Percentiles rank a stretch among this genome's conserved stretches.
phyloP scores from a whole-genome alignment of 1,284 basidiomycete genomes.

The Sphaerobolus stellatus region DNA sequence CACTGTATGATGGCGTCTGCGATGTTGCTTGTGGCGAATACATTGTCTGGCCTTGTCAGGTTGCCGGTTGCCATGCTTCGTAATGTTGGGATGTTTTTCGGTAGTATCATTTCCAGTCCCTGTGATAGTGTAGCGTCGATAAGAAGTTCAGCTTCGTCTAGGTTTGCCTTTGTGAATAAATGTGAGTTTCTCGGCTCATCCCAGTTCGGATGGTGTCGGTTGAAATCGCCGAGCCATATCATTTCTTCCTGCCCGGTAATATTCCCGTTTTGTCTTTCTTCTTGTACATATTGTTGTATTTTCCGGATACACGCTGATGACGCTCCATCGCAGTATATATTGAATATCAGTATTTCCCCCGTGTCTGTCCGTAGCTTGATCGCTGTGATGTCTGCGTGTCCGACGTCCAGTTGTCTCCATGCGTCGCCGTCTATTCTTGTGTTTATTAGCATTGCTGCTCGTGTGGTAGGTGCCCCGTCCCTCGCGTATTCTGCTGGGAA shows the following conservation, averaged over 20 bases:
- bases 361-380: not conserved
- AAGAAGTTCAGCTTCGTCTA: not conserved
- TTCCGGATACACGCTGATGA: not conserved
- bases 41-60: not conserved
- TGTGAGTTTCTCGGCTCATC: not conserved
- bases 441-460: not conserved
- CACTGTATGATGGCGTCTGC: not conserved
- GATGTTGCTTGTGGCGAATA: not conserved
- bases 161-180: not conserved
- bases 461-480: not conserved
- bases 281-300: not conserved
- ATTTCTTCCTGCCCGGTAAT: not conserved
- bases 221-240: not conserved
- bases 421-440: not conserved
- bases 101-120: not conserved
- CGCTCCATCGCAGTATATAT: not conserved
- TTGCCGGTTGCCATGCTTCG: not conserved
- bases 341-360: not conserved
- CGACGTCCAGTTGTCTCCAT: not conserved
- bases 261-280: not conserved
- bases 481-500: not conserved
- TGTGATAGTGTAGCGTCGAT: not conserved
- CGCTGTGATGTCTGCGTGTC: not conserved
- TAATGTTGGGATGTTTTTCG: not conserved
- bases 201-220: not conserved